phyloP scores from a whole-genome alignment of 1,284 basidiomycete genomes.

The Ceraceosorus guamensis region DNA sequence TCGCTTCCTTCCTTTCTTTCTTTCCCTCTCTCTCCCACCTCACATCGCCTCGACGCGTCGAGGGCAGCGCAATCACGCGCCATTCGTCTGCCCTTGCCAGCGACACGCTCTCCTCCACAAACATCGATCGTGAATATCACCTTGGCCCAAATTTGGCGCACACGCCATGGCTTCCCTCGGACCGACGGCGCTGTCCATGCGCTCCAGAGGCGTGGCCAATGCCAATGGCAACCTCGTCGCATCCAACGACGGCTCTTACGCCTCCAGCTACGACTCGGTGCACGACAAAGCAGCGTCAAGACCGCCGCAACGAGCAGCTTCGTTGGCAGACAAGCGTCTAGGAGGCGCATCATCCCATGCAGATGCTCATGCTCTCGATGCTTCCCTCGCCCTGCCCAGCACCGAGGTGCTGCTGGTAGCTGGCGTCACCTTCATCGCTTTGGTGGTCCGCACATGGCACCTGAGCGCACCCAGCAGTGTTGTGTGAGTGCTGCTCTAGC shows the following conservation, averaged over 20 bases:
- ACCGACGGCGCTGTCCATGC: slow-evolving; percentile 18
- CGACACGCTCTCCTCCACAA: too few species aligned
- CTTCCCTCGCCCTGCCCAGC: not conserved
- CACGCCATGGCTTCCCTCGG: slow-evolving; percentile 27
- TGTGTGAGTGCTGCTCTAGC: slow-evolving; percentile 18
- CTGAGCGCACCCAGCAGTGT: slow-evolving; percentile 43
- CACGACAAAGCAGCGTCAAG: not conserved
- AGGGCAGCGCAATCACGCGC: too few species aligned
- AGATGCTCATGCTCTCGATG: not conserved
- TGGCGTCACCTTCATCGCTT: slow-evolving; percentile 14
- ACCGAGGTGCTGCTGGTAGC: slow-evolving; percentile 11
- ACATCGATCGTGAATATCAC: too few species aligned
- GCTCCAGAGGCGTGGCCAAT: slow-evolving; percentile 14
- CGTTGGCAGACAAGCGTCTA: not conserved
- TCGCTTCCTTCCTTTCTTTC: too few species aligned
- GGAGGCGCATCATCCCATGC: not conserved
- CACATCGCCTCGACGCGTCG: too few species aligned
- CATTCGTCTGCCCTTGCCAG: too few species aligned
- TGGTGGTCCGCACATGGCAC: slow-evolving; percentile 34
- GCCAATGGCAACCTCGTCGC: not conserved
- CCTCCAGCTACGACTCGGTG: not conserved
- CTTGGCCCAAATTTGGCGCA: too few species aligned
- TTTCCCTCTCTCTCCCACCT: too few species aligned
- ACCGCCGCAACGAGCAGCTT: not conserved
- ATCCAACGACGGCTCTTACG: not conserved